Base-by-base conservation (phyloP, 2,329 filamentous ascomycete species). In the Polytolypa hystricis region DNA sequence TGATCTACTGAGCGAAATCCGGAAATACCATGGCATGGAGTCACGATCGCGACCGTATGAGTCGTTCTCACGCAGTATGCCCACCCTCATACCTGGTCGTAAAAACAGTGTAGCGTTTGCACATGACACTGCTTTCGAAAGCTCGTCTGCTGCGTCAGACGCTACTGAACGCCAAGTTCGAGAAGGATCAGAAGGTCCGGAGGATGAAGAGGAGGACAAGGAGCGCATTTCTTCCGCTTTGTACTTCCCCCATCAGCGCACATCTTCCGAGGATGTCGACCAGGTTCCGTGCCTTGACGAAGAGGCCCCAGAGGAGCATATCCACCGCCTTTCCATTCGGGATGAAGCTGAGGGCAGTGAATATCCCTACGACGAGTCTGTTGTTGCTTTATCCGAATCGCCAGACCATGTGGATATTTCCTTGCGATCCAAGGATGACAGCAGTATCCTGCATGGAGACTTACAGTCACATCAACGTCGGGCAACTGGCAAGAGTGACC, bases 151-250 rank as follows among this genome's bases (percentile, higher is more conserved):
- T 1, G 35, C n/a, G 12, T 37, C 35, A 19, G 35, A 31, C 18
- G 18, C 27, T 10, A 37, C 35, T 7, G 26, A 38, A 32, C 17
- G 18, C 16, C 12, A 31, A 16, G 30, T 10, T 25, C 20, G 38
- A 14, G 32, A 40, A 26, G 37, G 35, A 10, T 39, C 37, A 16
- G 42, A 42, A 36, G 30, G 35, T 11, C n/a, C n/a, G 7, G 44
- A 45, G 7, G 53, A 50, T 15, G 59, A 61, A 17, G 70, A 70
- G 21, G 74, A 74, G 4, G 73, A 76, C 40, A 64, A 66, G 38
- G 75, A 79, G 51, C 73, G 77, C 42, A 79, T 79, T 26, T 75
- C 73, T 1, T 78, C 74, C 18, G 75, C 75, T 9, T 61, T 76
- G 21, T 79, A 79, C 51, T 77, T 74, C 44, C 75, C 75, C 16